Evolutionary conservation across 805 yeast genomes (phyloP).

Genomic region (Candida ficus): DNA sequence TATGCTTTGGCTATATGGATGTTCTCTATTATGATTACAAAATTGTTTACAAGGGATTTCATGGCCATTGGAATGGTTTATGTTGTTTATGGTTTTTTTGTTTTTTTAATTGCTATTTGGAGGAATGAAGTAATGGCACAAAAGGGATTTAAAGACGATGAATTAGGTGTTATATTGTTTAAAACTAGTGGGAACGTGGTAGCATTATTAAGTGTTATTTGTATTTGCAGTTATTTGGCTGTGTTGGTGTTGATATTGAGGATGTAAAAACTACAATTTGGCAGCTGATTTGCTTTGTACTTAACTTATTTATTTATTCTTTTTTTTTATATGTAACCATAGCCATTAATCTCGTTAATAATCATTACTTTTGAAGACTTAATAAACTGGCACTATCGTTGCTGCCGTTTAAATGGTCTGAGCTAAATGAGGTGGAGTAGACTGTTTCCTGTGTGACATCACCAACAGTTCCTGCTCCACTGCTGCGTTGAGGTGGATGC

Average conservation of each 20-base stretch:
- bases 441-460: constrained; percentile 22
- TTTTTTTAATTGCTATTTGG: constrained; percentile 34
- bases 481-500: background rate
- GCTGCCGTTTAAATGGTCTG: no score
- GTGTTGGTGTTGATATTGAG: constrained; percentile 46
- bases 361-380: background rate
- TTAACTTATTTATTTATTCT: no score
- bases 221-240: constrained; percentile 45
- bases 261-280: constrained; percentile 27
- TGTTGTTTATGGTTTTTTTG: constrained; percentile 51
- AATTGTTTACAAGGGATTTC: constrained; percentile 59
- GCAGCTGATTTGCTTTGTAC: no score
- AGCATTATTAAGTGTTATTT: constrained; percentile 43
- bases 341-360: background rate
- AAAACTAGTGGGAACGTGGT: constrained; percentile 61
- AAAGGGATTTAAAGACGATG: constrained; percentile 21
- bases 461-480: constrained; percentile 16
- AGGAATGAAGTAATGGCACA: constrained; percentile 11
- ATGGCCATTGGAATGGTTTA: constrained; percentile 62
- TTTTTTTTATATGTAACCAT: background rate
- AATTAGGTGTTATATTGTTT: constrained; percentile 36
- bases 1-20: constrained; percentile 67
- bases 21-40: constrained; percentile 55
- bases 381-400: background rate
- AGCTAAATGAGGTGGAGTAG: constrained; percentile 15